These are phyloP conservation scores for Pythium folliculosum DNA, from an alignment of 352 stramenopile genomes.

Conservation along the genomic window DNA sequence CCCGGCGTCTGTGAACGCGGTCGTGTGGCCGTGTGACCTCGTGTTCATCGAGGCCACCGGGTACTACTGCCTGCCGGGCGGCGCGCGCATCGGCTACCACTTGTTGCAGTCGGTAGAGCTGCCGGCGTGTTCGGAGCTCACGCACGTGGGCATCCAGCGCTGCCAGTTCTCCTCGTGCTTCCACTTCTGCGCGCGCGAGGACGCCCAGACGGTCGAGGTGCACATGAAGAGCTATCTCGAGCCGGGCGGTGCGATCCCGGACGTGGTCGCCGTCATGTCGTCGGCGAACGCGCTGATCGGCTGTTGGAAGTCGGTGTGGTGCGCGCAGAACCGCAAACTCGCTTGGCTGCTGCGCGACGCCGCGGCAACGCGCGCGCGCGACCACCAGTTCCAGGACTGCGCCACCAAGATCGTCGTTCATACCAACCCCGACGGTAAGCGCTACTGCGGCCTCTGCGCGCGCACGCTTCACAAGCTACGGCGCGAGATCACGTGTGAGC, in stretches of 20 bases:
- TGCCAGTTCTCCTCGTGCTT: slow-evolving; percentile 49
- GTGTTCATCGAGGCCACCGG: slow-evolving; percentile 53
- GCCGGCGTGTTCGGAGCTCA: slow-evolving; percentile 32
- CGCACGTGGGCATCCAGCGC: slow-evolving; percentile 40
- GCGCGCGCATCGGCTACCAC: slow-evolving; percentile 36
- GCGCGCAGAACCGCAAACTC: slow-evolving; percentile 33
- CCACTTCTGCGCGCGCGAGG: slow-evolving; percentile 38
- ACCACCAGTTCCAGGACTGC: slow-evolving; percentile 1
- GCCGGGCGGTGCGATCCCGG: slow-evolving; percentile 23
- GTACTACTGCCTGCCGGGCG: not conserved
- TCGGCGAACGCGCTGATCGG: slow-evolving; percentile 24
- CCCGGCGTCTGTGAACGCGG: slow-evolving; percentile 5
- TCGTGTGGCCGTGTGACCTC: slow-evolving; percentile 41
- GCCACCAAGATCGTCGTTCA: slow-evolving; percentile 1
- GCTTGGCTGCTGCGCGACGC: slow-evolving; percentile 14
- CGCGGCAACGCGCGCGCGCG: not conserved
- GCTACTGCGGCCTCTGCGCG: slow-evolving; percentile 1
- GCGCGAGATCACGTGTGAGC: not conserved
- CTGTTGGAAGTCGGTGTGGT: slow-evolving; percentile 28
- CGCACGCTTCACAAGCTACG: slow-evolving; percentile 2
- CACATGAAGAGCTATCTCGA: slow-evolving; percentile 51
- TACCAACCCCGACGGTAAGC: slow-evolving; percentile 3
- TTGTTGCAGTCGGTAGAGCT: slow-evolving; percentile 39
- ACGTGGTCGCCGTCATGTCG: slow-evolving; percentile 21
- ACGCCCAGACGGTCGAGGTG: slow-evolving; percentile 38